Base-by-base conservation (phyloP, 352 stramenopile species). In the Phytophthora capsici region DNA sequence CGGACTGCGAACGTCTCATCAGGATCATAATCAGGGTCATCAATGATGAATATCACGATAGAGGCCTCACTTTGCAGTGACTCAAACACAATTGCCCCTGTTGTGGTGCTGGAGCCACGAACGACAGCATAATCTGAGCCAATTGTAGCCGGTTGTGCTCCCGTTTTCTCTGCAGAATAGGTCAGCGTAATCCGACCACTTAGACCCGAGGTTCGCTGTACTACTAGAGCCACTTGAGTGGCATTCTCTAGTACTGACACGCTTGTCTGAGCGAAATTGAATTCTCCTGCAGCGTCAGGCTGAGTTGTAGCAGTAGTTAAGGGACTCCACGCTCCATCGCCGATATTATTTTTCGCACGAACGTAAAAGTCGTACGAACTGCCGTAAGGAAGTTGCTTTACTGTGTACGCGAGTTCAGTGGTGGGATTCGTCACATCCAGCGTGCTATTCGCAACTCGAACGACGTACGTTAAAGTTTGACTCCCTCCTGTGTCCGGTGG, bases 241-340 rank as follows among this genome's bases (percentile, higher is more conserved):
- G 66, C 71, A 22, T 88, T 85, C 34, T 92, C 82, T 0, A 73
- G 20, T 4, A 90, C 71, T 1, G 53, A 61, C 2, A 69, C 43
- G 0, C 28, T 60, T 0, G 67, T 32, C 22, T 57, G 53, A 8
- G 52, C 56, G 38, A 92, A 76, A 34, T 56, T 81, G 48, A 92
- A 88, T 20, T 76, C 69, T 0, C 84, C 84, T n/a, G 81, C 74
- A 10, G 77, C 50, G 17, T 89, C 81, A 2, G 80, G 78, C 9
- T 80, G 62, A 0, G 84, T 92, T 7, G n/a, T 65, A 1, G 49
- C 45, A 1, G 12, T 54, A 8, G 67, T 16, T 13, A 48, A 14
- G 1, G 70, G 66, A 34, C 80, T 81, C 75, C 77, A 90, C 2
- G 0, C 19, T 4, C 83, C 70, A 0, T 55, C 48, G 1, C 76